Conservation (phyloP, 1,284 basidiomycete genomes). For the Apiotrichum laibachii region DNA sequence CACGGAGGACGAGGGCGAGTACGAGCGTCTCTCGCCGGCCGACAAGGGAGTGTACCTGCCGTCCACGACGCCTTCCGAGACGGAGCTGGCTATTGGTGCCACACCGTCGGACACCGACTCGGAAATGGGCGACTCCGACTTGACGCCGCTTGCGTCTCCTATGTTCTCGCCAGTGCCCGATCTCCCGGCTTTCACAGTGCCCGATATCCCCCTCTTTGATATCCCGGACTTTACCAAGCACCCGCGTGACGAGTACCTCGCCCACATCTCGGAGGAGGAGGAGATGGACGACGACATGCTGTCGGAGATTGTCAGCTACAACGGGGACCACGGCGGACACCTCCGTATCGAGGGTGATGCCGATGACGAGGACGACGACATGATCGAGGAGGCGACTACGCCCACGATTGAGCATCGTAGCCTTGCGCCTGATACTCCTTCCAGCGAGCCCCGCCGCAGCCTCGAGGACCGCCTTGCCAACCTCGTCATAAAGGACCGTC, state of each 20-base stretch:
- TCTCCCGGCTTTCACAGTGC: too few species aligned
- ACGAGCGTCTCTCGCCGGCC: constrained; percentile 1
- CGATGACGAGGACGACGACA: constrained; percentile 9
- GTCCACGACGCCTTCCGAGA: not conserved
- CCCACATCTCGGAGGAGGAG: constrained; percentile 25
- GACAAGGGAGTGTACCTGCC: not conserved
- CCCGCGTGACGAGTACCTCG: constrained; percentile 12
- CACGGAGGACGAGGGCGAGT: constrained; percentile 21
- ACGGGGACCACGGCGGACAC: constrained; percentile 8
- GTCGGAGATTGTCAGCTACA: constrained; percentile 19
- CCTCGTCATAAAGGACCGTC: not conserved
- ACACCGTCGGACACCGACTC: constrained; percentile 6
- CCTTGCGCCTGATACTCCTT: not conserved
- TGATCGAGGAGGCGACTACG: constrained; percentile 5
- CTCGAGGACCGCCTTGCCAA: constrained; percentile 14
- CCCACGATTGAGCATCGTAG: not conserved
- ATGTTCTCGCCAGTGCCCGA: not conserved
- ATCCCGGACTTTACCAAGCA: constrained; percentile 7
- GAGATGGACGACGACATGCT: constrained; percentile 22
- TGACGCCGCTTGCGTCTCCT: constrained; percentile 8
- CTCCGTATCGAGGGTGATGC: constrained; percentile 14
- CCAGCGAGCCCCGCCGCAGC: not conserved
- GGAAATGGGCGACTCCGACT: not conserved
- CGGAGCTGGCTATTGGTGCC: not conserved
- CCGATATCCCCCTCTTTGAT: not conserved